These are phyloP conservation scores for Claviceps quebecensis DNA, from an alignment of 2,329 filamentous ascomycete genomes.

Conservation along the genomic window DNA sequence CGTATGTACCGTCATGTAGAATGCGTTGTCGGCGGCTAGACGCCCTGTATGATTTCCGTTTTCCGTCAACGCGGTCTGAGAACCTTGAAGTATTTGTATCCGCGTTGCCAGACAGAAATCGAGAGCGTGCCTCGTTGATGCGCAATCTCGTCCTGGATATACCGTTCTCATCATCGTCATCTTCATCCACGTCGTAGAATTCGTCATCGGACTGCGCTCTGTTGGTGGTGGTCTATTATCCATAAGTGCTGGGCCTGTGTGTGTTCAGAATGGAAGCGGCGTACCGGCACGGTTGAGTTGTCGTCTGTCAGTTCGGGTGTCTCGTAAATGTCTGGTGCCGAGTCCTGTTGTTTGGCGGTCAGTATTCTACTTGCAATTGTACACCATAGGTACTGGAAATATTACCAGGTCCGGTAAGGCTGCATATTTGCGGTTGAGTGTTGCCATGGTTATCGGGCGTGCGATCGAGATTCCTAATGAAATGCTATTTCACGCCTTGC, in stretches of 20 bases:
- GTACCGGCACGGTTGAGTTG: conserved; percentile 68
- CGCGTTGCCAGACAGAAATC: conserved; percentile 62
- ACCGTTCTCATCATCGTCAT: conserved; percentile 44
- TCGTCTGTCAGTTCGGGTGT: conserved; percentile 88
- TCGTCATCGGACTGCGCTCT: conserved; percentile 47
- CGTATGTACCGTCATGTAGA: conserved; percentile 47
- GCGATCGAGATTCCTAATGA: background rate
- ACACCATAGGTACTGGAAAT: conserved; percentile 8
- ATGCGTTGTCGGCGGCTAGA: conserved; percentile 53
- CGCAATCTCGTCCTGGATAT: conserved; percentile 68
- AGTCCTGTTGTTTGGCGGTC: conserved; percentile 44
- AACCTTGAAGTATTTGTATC: conserved; percentile 74
- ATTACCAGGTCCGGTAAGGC: conserved; percentile 63
- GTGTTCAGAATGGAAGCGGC: conserved; percentile 13
- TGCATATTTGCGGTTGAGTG: conserved; percentile 69
- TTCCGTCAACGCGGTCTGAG: conserved; percentile 72
- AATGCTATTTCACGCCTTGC: background rate
- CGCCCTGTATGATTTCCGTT: conserved; percentile 71
- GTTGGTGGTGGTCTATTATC: conserved; percentile 37
- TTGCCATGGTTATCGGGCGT: conserved; percentile 21
- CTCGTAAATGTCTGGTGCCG: conserved; percentile 90
- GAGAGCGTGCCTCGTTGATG: conserved; percentile 63
- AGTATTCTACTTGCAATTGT: conserved; percentile 11
- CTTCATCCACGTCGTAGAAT: conserved; percentile 48
- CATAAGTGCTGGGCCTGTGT: conserved; percentile 9